Conservation (phyloP, 805 yeast species). For the Starmerella roubikii region DNA sequence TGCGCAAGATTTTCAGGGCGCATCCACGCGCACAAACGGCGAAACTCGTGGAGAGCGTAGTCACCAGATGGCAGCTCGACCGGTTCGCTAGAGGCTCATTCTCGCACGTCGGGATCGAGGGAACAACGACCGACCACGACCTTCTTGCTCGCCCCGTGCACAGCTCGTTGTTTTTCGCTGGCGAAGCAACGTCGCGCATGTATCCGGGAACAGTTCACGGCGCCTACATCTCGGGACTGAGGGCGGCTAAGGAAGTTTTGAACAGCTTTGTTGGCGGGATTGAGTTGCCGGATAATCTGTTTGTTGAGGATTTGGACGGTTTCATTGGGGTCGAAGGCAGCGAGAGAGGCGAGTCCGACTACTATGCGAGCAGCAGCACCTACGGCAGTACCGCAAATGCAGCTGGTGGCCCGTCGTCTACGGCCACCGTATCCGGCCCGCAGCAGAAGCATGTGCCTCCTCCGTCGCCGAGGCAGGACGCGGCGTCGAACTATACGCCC, state of each 20-base stretch:
- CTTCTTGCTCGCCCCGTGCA: constrained; percentile 29
- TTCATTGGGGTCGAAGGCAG: background rate
- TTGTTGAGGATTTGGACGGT: constrained; percentile 11
- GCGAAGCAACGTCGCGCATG: constrained; percentile 32
- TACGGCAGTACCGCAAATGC: background rate
- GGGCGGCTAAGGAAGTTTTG: constrained; percentile 31
- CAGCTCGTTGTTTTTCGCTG: constrained; percentile 30
- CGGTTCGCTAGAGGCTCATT: constrained; percentile 74
- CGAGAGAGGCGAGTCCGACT: background rate
- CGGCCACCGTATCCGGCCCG: too few relatives aligned
- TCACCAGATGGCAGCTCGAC: constrained; percentile 67
- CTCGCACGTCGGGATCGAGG: constrained; percentile 32
- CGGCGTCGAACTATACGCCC: too few relatives aligned
- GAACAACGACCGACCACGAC: constrained; percentile 33
- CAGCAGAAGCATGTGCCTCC: background rate
- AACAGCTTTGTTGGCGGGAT: constrained; percentile 30
- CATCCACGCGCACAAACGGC: constrained; percentile 14
- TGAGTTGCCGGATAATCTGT: constrained; percentile 28
- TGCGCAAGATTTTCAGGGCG: constrained; percentile 23
- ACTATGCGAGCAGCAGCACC: background rate
- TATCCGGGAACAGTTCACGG: constrained; percentile 34
- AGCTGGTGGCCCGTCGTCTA: background rate
- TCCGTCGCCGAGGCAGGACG: background rate
- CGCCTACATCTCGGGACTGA: constrained; percentile 31
- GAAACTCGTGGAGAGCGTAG: constrained; percentile 29